Conservation (phyloP, 306 rosid genomes). For the Fragaria vesca region DNA sequence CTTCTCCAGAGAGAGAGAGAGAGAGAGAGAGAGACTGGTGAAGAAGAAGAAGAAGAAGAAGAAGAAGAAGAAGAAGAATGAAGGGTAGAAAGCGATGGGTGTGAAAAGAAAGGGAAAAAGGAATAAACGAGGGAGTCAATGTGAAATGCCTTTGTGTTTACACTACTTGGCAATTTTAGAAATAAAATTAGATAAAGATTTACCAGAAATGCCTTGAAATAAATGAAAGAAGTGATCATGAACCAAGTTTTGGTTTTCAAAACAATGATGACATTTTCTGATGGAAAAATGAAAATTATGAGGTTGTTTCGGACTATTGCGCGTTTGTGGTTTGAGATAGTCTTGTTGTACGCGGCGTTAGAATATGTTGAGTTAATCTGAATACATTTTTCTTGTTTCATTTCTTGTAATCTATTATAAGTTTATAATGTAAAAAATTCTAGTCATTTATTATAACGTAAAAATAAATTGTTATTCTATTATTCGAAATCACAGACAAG, state of each 20-base stretch:
- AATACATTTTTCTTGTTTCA: too few species aligned
- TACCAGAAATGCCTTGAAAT: background rate
- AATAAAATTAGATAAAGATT: too few species aligned
- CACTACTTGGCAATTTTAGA: background rate
- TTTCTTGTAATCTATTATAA: too few species aligned
- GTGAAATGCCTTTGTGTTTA: background rate
- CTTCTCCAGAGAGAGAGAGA: background rate
- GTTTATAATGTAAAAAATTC: too few species aligned
- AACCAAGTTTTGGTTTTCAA: background rate
- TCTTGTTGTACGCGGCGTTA: too few species aligned
- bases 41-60: background rate
- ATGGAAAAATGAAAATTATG: background rate
- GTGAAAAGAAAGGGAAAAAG: slow-evolving; percentile 4
- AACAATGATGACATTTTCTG: too few species aligned
- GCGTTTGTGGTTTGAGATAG: background rate
- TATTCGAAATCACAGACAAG: too few species aligned
- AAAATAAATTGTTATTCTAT: too few species aligned
- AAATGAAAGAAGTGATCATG: background rate
- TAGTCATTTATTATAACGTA: too few species aligned
- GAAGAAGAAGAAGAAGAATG: too few species aligned
- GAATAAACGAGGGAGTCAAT: background rate
- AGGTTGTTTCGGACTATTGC: background rate
- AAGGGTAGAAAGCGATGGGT: slow-evolving; percentile 21
- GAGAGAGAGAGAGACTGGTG: background rate
- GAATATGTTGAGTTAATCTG: background rate